Evolutionary conservation across 495 filamentous ascomycete genomes (phyloP).

Genomic region (Glonium stellatum): DNA sequence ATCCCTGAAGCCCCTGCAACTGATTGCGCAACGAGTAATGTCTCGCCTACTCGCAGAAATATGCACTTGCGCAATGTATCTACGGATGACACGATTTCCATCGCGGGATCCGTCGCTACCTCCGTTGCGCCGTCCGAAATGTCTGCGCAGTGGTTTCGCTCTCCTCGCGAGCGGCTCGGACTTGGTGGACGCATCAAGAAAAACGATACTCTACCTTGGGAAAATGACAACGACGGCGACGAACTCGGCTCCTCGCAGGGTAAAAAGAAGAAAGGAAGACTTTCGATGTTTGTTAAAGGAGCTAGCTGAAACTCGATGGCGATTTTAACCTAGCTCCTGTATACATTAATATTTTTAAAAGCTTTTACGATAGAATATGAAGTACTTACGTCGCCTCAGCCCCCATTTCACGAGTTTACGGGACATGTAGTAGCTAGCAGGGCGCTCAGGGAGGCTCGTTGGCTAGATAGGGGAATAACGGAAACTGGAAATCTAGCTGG

Average conservation of each 20-base stretch:
- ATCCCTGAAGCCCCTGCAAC: neutral
- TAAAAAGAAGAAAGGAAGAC: slow-evolving; percentile 11
- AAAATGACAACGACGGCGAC: slow-evolving; percentile 8
- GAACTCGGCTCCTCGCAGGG: slow-evolving; percentile 6
- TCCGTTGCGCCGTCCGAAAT: slow-evolving; percentile 30
- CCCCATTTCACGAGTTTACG: too few relatives aligned
- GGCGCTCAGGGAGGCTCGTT: too few relatives aligned
- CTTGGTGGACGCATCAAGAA: slow-evolving; percentile 29
- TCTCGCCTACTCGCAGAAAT: neutral
- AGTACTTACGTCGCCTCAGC: too few relatives aligned
- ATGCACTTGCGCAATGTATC: neutral
- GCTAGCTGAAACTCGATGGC: neutral
- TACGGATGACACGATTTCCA: neutral
- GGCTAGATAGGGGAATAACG: too few relatives aligned
- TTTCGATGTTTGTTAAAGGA: slow-evolving; percentile 8
- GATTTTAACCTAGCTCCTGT: too few relatives aligned
- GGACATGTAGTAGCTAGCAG: too few relatives aligned
- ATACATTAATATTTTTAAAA: too few relatives aligned
- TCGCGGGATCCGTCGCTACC: slow-evolving; percentile 12
- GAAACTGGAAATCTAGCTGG: too few relatives aligned
- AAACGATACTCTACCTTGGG: slow-evolving; percentile 31
- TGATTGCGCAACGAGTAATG: neutral
- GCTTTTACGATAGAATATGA: too few relatives aligned
- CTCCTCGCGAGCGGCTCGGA: slow-evolving; percentile 34
- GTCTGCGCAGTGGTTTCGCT: slow-evolving; percentile 30